Percentiles rank a stretch among this genome's conserved stretches.
Conservation (phyloP, 1,284 basidiomycete genomes). For the Rhodotorula sp. region DNA sequence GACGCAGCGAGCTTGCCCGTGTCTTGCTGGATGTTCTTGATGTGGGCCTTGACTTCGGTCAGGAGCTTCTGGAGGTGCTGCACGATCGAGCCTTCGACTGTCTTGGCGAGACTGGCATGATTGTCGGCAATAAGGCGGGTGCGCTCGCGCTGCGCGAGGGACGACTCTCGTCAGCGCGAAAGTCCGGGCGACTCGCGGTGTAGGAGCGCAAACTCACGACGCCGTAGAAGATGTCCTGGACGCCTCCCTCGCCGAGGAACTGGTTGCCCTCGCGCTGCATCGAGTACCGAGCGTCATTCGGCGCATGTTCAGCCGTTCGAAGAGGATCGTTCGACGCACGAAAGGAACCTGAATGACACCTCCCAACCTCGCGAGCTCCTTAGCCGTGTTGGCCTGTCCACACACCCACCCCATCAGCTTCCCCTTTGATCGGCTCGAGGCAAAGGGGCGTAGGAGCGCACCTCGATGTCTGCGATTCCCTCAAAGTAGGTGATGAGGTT, state of each 20-base stretch:
- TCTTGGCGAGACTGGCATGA: conserved; percentile 92
- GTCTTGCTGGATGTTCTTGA: conserved; percentile 61
- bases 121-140: conserved; percentile 92
- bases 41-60: conserved; percentile 94
- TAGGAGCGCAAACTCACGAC: conserved; percentile 53
- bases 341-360: conserved; percentile 98
- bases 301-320: too few relatives aligned
- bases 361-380: conserved; percentile 92
- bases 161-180: neutral
- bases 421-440: neutral
- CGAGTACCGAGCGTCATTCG: neutral
- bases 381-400: conserved; percentile 75
- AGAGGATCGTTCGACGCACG: conserved; percentile 33
- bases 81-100: conserved; percentile 95
- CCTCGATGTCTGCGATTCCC: conserved; percentile 87
- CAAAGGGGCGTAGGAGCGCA: neutral
- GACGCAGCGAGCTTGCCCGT: conserved; percentile 78
- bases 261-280: conserved; percentile 53
- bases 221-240: conserved; percentile 89
- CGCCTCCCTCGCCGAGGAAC: conserved; percentile 87
- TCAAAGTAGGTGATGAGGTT: conserved; percentile 67
- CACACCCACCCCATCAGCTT: too few relatives aligned
- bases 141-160: conserved; percentile 62
- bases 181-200: neutral
- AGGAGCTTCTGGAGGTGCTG: conserved; percentile 94